Evolutionary conservation across 805 yeast species (phyloP), one percentile per base, ranked within the genome.

Genomic region (Candida sanyiensis): DNA sequence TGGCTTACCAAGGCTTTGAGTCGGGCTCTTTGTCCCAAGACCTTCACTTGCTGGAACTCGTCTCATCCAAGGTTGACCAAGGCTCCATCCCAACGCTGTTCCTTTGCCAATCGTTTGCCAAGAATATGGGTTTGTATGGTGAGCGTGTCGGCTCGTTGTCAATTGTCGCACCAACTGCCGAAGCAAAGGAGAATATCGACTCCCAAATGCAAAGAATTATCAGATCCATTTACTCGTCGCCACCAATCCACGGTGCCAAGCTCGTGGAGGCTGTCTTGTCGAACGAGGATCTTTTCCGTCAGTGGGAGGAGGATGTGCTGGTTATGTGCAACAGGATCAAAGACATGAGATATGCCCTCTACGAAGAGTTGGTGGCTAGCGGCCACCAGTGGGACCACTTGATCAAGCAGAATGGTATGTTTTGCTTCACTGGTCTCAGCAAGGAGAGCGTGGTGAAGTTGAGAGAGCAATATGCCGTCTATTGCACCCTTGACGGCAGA

Each of bases 1-100:
- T 83, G 79, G 97, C 97, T 2, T 89, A 89, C 69, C 97, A 89
- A 65, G 97, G 97, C 18, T 85, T 90, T 55, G 87, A 94, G 34
- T 77, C 94, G 4, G 97, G 97, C 40, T 74, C 79, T 51, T 74
- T 87, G 47, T 77, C 73, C 58, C 67, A 77, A 55, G 97, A 89
- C 61, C 80, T 80, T 20, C 73, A 67, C 53, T 62, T 78, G 5
- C 56, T 76, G 27, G 63, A 75, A 36, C 56, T 68, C 57, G 65
- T 72, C 44, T 60, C 66, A 16, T 58, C 62, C 36, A 63, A 63
- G 34, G 47, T 69, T 28, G 61, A 59, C 6, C 32, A 58, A 30
- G 73, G 73, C 28, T 63, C 71, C 56, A 52, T 72, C 28, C 62
- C 72, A 42, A 72, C 80, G 29, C 69, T 72, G 42, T 67, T 81